Evolutionary conservation across 371 early-diverging fungal species (phyloP).

Genomic region (Mucor lusitanicus): DNA sequence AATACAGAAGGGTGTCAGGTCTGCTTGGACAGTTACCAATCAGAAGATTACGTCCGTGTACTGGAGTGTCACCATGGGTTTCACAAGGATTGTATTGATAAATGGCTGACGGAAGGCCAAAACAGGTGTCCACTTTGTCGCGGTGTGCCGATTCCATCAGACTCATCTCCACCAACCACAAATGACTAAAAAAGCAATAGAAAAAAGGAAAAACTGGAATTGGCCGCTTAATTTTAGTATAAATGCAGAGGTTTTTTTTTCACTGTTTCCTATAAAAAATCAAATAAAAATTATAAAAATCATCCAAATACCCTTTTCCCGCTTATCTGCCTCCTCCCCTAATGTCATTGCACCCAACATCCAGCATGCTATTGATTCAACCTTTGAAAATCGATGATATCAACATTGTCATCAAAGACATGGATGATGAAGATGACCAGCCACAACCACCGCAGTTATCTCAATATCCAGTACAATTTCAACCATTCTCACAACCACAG

Average conservation of each 20-base stretch:
- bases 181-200: neutral
- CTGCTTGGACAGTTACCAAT: constrained; percentile 65
- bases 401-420: neutral
- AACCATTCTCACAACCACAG: neutral
- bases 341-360: neutral
- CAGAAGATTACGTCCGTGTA: constrained; percentile 59
- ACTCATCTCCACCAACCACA: neutral
- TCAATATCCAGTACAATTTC: neutral
- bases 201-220: neutral
- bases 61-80: constrained; percentile 75
- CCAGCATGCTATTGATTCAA: constrained; percentile 1
- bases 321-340: too few relatives aligned
- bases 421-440: neutral
- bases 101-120: constrained; percentile 56
- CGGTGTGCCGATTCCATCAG: constrained; percentile 18
- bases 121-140: constrained; percentile 33
- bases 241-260: neutral
- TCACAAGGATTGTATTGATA: constrained; percentile 81
- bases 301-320: neutral
- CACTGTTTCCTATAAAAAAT: neutral
- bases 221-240: neutral
- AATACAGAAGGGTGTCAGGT: constrained; percentile 42
- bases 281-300: neutral
- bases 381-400: constrained; percentile 4
- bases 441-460: neutral